Base-by-base conservation (phyloP, 306 rosid species). In the Leucaena leucocephala region DNA sequence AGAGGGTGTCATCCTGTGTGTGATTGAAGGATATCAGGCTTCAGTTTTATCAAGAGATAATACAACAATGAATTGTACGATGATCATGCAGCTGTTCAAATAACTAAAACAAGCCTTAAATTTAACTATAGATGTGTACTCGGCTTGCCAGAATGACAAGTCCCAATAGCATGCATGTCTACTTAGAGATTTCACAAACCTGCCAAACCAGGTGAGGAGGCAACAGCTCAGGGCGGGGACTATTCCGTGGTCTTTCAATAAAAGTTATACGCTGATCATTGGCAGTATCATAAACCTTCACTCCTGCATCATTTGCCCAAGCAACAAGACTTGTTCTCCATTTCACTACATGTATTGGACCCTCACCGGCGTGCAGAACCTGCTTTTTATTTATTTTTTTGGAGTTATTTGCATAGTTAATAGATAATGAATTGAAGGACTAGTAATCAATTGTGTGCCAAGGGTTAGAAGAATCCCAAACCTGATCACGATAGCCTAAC, bases 301-400 rank as follows among this genome's bases (percentile, higher is more conserved):
- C 97, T 5, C 97, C 96, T 39, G 91, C 87, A 84, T 92, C 96
- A 84, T 92, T 92, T 64, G 97, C 97, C 97, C 97, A 92, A 57
- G 97, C 96, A 89, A 92, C 84, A 76, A 92, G 97, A 85, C 85
- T 87, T 33, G 90, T 64, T 86, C 97, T 85, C 97, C 96, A 89
- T 83, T 89, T 93, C 78, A 93, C 90, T 9, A 86, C 86, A 82
- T 93, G 97, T 82, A 93, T 87, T 67, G 97, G 96, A 78, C 97
- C 97, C 83, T 93, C 97, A 57, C 97, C 97, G 54, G 92, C 85
- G 84, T 93, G 97, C 92, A 93, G 83, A 49, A 93, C 96, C 97
- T 92, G 49, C 68, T 42, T 64, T 35, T 73, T 89, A 34, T 68
- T 50, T 76, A 88, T 69, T 64, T 46, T 2, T 6, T 2, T 8